Base-by-base conservation (phyloP, 805 yeast genomes). In the Metschnikowia shivogae region DNA sequence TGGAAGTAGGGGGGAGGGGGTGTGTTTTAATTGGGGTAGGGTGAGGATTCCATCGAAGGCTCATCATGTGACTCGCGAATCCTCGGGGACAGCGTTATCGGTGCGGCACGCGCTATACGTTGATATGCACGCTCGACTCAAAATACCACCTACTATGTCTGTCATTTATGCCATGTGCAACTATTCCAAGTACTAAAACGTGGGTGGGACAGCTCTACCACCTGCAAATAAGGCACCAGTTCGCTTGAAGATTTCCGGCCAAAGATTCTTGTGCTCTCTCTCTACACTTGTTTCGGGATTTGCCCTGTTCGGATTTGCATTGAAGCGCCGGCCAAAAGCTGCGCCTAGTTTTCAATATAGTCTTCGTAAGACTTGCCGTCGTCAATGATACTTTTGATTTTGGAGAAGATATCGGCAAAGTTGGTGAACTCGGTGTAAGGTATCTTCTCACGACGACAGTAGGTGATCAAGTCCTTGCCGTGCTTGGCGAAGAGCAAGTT, bases 401-500 rank as follows among this genome's bases (percentile, higher is more conserved):
- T 77, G n/a, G 60, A 54, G 57, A 85, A 77, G 57, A 92, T 92
- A 54, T 88, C 95, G 31, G 69, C 67, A 57, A 87, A 93, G 36
- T 83, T 70, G 53, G 80, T 80, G 67, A 93, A 93, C 60, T 85
- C 95, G 39, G 83, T 80, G 70, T 82, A 92, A 14, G 96, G 95
- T 52, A 93, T 86, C 30, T 77, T 72, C 62, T 89, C 92, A 38
- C 82, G 72, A 54, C 76, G 76, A 69, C 98, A 93, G 70, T 81
- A 92, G 33, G 82, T 83, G 55, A 92, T 84, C 56, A 93, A 76
- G 62, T 93, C 98, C 58, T 85, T 81, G 40, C 97, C 99, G 53
- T 81, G 80, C 70, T 89, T 92, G 37, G 99, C 99, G 66, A 92
- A 93, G 53, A 93, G 70, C 55, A 92, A 73, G 64, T 93, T 92